These are phyloP conservation scores for Irpex rosettiformis DNA, from an alignment of 1,284 basidiomycete genomes.

Conservation along the genomic window DNA sequence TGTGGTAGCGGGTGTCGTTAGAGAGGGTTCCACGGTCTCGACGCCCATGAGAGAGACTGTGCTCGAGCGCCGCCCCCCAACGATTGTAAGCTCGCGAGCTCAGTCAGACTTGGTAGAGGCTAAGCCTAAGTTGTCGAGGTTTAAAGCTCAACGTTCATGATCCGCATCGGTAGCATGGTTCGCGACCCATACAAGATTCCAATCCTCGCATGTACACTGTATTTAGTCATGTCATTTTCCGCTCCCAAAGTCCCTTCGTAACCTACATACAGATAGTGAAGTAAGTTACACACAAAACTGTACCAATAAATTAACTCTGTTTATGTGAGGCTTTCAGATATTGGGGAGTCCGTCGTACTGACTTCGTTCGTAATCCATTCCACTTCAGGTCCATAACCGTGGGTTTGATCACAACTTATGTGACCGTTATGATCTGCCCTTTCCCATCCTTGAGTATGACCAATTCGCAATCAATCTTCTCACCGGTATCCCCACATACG, in stretches of 20 bases:
- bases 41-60: not conserved
- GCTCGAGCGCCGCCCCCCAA: not conserved
- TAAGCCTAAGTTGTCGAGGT: conserved; percentile 7
- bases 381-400: not conserved
- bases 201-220: not conserved
- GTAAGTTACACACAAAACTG: not conserved
- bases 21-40: conserved; percentile 1
- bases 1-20: not conserved
- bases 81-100: not conserved
- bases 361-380: too few species aligned
- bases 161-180: not conserved
- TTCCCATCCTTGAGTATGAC: conserved; percentile 86
- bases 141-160: conserved; percentile 11
- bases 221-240: not conserved
- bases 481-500: conserved; percentile 93
- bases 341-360: not conserved
- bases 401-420: conserved; percentile 34
- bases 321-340: not conserved
- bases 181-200: too few species aligned
- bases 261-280: conserved; percentile 1
- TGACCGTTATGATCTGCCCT: conserved; percentile 86
- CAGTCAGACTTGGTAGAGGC: not conserved
- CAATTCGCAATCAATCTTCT: conserved; percentile 88
- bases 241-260: not conserved
- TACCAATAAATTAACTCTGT: not conserved